phyloP scores from a whole-genome alignment of 306 rosid genomes.

The Quercus glauca region DNA sequence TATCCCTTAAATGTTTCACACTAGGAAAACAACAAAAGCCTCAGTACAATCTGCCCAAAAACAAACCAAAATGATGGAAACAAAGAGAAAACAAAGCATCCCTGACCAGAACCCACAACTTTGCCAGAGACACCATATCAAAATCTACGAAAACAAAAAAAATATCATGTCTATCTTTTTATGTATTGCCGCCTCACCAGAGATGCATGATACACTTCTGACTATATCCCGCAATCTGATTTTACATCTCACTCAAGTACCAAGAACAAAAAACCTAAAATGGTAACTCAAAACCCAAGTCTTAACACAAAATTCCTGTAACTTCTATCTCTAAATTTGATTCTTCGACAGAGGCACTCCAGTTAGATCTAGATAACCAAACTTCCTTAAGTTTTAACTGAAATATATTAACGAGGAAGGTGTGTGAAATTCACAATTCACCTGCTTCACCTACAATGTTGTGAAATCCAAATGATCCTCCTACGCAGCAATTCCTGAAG shows the following conservation, averaged over 20 bases:
- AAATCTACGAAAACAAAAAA: slow-evolving; percentile 46
- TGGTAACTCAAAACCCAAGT: slow-evolving; percentile 74
- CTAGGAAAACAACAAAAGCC: slow-evolving; percentile 60
- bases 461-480: slow-evolving; percentile 56
- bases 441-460: slow-evolving; percentile 75
- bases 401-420: slow-evolving; percentile 60
- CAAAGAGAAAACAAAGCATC: slow-evolving; percentile 44
- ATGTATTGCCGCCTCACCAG: slow-evolving; percentile 68
- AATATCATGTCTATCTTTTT: slow-evolving; percentile 35
- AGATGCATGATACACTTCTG: slow-evolving; percentile 89
- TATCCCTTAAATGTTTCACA: slow-evolving; percentile 73
- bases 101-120: slow-evolving; percentile 60
- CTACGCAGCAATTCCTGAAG: slow-evolving; percentile 80
- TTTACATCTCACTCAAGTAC: slow-evolving; percentile 98
- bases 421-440: slow-evolving; percentile 75
- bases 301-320: slow-evolving; percentile 75
- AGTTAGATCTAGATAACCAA: slow-evolving; percentile 78
- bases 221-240: slow-evolving; percentile 98
- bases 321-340: slow-evolving; percentile 75
- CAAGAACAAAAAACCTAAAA: slow-evolving; percentile 49
- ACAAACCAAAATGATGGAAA: slow-evolving; percentile 54
- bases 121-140: slow-evolving; percentile 56
- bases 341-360: slow-evolving; percentile 73
- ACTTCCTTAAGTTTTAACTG: slow-evolving; percentile 42
- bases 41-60: slow-evolving; percentile 62